Conservation (phyloP, 768 basidiomycete species). For the Pleurotus ostreatus region DNA sequence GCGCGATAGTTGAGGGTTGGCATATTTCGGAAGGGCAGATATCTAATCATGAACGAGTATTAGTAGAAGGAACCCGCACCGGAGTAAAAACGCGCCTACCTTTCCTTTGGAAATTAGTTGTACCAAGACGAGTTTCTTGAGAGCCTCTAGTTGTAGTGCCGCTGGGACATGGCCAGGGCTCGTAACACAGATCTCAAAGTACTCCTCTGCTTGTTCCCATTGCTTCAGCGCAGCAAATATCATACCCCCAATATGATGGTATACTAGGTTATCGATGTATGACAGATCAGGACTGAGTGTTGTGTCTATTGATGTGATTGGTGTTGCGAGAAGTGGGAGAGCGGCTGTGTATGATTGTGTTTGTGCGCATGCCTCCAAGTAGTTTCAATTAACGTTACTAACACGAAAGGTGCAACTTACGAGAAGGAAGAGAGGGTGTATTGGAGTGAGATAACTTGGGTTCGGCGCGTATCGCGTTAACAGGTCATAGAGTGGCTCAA, state of each 20-base stretch:
- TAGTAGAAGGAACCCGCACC: background rate
- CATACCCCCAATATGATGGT: constrained; percentile 83
- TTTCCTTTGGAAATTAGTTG: constrained; percentile 77
- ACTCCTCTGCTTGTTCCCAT: constrained; percentile 70
- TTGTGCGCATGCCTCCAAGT: constrained; percentile 51
- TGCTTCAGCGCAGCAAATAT: constrained; percentile 57
- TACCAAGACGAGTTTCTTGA: constrained; percentile 78
- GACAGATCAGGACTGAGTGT: constrained; percentile 51
- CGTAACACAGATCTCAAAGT: constrained; percentile 75
- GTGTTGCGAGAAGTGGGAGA: constrained; percentile 54
- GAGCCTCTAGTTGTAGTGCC: constrained; percentile 78
- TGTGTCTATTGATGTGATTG: constrained; percentile 64
- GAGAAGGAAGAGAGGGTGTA: constrained; percentile 66
- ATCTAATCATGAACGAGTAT: constrained; percentile 23
- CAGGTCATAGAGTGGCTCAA: constrained; percentile 58
- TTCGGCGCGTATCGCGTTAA: constrained; percentile 59
- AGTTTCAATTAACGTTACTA: constrained; percentile 3
- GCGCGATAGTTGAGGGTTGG: constrained; percentile 50
- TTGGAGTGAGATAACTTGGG: constrained; percentile 55
- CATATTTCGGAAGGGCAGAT: constrained; percentile 68
- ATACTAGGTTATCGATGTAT: constrained; percentile 79
- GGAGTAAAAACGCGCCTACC: constrained; percentile 30
- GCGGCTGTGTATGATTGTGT: constrained; percentile 52
- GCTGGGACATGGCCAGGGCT: constrained; percentile 54
- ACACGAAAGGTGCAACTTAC: constrained; percentile 29